Conservation (phyloP, 805 yeast species). For the Starmerella sp. region DNA sequence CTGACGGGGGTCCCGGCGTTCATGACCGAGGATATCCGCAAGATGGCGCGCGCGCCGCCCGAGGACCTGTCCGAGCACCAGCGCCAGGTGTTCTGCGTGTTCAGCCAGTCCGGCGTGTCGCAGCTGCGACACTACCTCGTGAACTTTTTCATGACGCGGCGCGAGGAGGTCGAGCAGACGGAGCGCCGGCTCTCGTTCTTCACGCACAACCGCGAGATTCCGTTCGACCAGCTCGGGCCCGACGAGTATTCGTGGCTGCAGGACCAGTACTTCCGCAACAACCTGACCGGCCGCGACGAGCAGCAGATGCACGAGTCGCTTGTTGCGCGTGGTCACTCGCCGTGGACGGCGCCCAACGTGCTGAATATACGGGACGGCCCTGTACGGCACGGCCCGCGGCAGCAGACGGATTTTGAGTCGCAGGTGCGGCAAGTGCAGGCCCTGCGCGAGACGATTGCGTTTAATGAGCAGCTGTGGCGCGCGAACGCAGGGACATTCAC, state of each 20-base stretch:
- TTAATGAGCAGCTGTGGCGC: not conserved
- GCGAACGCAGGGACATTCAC: too few species aligned
- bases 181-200: not conserved
- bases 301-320: too few species aligned
- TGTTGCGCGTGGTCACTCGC: too few species aligned
- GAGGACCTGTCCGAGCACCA: conserved; percentile 83
- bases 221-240: not conserved
- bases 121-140: conserved; percentile 56
- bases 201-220: not conserved
- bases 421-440: not conserved
- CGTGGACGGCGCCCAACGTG: not conserved
- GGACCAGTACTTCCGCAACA: too few species aligned
- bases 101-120: conserved; percentile 79
- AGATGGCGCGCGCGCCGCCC: conserved; percentile 85
- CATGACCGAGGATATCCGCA: conserved; percentile 70
- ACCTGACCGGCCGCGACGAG: too few species aligned
- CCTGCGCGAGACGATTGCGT: not conserved
- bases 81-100: conserved; percentile 78
- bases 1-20: conserved; percentile 89
- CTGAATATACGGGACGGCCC: not conserved
- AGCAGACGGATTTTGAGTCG: not conserved
- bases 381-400: not conserved
- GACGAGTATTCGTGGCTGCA: not conserved
- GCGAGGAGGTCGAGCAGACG: not conserved
- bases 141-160: not conserved